Evolutionary conservation across 2,329 filamentous ascomycete genomes (phyloP).

Genomic region (Colletotrichum plurivorum): DNA sequence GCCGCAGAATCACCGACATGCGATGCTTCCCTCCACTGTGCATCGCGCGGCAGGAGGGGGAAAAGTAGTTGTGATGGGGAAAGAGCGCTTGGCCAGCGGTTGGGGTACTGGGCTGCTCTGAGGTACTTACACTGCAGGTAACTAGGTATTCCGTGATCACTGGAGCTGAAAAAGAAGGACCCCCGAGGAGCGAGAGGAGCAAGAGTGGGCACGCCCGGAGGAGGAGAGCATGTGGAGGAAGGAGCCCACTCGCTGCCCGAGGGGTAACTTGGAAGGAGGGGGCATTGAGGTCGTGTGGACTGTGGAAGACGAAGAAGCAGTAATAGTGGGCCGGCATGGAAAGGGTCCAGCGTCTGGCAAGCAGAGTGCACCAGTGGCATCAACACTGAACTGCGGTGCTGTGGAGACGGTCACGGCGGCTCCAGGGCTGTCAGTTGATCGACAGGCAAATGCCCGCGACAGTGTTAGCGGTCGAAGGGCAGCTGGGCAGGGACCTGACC

Average conservation of each 20-base stretch:
- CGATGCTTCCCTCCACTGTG: too few species aligned
- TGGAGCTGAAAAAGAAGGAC: slow-evolving; percentile 4
- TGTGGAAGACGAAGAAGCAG: slow-evolving; percentile 13
- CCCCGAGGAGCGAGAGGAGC: slow-evolving; percentile 3
- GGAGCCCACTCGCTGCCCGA: neutral
- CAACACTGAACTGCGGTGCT: slow-evolving; percentile 26
- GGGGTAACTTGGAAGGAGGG: neutral
- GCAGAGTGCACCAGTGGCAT: slow-evolving; percentile 13
- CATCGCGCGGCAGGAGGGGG: too few species aligned
- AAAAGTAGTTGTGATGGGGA: slow-evolving; percentile 6
- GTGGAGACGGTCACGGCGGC: slow-evolving; percentile 4
- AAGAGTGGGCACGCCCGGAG: slow-evolving; percentile 12
- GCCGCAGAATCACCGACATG: slow-evolving; percentile 1
- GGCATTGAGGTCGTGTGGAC: slow-evolving; percentile 2
- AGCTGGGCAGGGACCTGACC: slow-evolving; percentile 20
- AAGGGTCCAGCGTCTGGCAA: slow-evolving; percentile 32
- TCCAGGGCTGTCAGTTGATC: slow-evolving; percentile 25
- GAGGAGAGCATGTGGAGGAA: slow-evolving; percentile 19
- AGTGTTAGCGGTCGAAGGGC: slow-evolving; percentile 22
- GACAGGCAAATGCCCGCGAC: slow-evolving; percentile 30
- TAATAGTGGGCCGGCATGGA: slow-evolving; percentile 13
- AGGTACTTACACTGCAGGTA: neutral
- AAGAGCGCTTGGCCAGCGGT: slow-evolving; percentile 2
- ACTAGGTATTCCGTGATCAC: slow-evolving; percentile 14
- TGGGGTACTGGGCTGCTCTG: too few species aligned